phyloP scores from a whole-genome alignment of 805 yeast species.

The Suhomyces faveliae region DNA sequence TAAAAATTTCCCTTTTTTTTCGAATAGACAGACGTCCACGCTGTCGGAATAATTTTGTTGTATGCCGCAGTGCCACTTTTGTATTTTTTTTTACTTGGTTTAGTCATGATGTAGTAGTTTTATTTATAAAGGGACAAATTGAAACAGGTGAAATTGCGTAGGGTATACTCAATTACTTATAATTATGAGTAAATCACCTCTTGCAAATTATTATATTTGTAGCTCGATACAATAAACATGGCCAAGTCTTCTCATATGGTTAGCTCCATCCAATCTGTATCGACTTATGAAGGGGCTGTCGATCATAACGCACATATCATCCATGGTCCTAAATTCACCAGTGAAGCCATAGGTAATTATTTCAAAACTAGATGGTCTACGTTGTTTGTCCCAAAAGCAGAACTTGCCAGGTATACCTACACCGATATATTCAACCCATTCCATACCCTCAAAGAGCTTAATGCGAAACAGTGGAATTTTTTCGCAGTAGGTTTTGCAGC shows the following conservation, averaged over 20 bases:
- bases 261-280: conserved; percentile 7
- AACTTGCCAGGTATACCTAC: conserved; percentile 33
- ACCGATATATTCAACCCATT: conserved; percentile 58
- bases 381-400: conserved; percentile 47
- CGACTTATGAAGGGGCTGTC: conserved; percentile 10
- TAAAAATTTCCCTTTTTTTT: too few species aligned
- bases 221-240: background rate
- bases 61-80: too few species aligned
- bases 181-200: background rate
- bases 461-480: conserved; percentile 55
- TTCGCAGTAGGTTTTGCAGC: conserved; percentile 52
- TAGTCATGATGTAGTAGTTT: too few species aligned
- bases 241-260: conserved; percentile 3
- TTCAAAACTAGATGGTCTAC: conserved; percentile 48
- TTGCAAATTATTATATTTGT: background rate
- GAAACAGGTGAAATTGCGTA: too few species aligned
- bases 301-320: conserved; percentile 12
- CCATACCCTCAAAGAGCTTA: conserved; percentile 50
- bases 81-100: too few species aligned
- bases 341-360: conserved; percentile 33
- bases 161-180: background rate
- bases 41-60: too few species aligned
- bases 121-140: too few species aligned
- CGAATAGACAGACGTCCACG: too few species aligned
- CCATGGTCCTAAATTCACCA: conserved; percentile 31